Evolutionary conservation across 495 filamentous ascomycete species (phyloP).

Genomic region (Penicillium malachiteum): DNA sequence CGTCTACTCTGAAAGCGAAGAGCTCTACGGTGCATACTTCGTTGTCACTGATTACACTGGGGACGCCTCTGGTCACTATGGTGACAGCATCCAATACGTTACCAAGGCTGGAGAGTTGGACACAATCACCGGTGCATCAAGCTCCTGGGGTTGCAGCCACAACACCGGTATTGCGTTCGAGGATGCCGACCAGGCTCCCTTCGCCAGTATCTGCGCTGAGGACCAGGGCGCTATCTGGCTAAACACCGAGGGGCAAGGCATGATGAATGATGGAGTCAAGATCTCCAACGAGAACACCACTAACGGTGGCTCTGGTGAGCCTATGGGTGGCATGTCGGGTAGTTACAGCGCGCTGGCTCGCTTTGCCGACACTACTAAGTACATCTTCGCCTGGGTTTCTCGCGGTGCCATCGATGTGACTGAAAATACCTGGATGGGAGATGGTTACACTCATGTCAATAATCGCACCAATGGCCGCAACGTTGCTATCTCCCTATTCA

Average conservation of each 20-base stretch:
- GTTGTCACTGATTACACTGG: slow-evolving; percentile 55
- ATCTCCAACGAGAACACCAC: slow-evolving; percentile 56
- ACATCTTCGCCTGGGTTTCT: slow-evolving; percentile 55
- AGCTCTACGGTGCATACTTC: slow-evolving; percentile 54
- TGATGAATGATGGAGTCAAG: slow-evolving; percentile 49
- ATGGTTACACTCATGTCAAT: slow-evolving; percentile 43
- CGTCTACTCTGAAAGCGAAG: slow-evolving; percentile 50
- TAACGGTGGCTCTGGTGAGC: slow-evolving; percentile 52
- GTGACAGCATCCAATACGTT: slow-evolving; percentile 55
- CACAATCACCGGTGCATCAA: slow-evolving; percentile 43
- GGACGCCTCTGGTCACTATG: slow-evolving; percentile 49
- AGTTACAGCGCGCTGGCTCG: slow-evolving; percentile 50
- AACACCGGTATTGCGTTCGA: slow-evolving; percentile 60
- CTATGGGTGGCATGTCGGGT: slow-evolving; percentile 58
- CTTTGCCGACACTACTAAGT: slow-evolving; percentile 39
- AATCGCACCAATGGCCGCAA: slow-evolving; percentile 52
- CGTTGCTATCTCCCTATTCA: slow-evolving; percentile 47
- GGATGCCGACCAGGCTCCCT: slow-evolving; percentile 48
- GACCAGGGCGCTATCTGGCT: slow-evolving; percentile 59
- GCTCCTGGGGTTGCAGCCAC: slow-evolving; percentile 56
- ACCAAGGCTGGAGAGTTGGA: slow-evolving; percentile 39
- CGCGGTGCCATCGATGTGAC: slow-evolving; percentile 51
- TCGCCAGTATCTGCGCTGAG: slow-evolving; percentile 53
- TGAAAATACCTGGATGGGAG: slow-evolving; percentile 50
- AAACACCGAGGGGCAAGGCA: slow-evolving; percentile 53